Evolutionary conservation across 192 early-diverging fungal species (phyloP).

Genomic region (Rhizophlyctis rosea): DNA sequence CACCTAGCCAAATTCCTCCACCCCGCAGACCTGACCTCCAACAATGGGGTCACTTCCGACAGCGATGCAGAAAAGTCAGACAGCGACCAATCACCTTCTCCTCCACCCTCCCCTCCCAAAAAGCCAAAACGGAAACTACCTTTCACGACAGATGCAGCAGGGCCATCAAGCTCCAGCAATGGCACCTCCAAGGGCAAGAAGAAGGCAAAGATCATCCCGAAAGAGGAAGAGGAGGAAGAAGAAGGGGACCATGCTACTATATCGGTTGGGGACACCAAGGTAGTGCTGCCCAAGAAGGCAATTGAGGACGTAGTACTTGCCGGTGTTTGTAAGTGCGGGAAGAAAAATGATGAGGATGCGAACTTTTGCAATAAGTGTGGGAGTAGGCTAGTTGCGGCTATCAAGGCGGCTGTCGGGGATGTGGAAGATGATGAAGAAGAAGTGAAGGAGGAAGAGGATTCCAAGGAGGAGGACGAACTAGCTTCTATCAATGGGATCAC

Average conservation of each 20-base stretch:
- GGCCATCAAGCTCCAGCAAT: too few species aligned
- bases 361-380: conserved; percentile 15
- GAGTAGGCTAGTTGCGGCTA: too few species aligned
- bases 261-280: background rate
- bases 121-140: too few species aligned
- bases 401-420: background rate
- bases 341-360: conserved; percentile 26
- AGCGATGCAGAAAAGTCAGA: too few species aligned
- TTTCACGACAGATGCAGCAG: too few species aligned
- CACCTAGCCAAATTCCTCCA: conserved; percentile 33
- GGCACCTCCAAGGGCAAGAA: too few species aligned
- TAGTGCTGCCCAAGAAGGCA: too few species aligned
- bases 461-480: conserved; percentile 12
- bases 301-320: conserved; percentile 4
- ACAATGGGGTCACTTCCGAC: too few species aligned
- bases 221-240: background rate
- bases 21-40: conserved; percentile 6
- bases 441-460: conserved; percentile 8
- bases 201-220: background rate
- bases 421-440: conserved; percentile 7
- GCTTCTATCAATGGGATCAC: conserved; percentile 27
- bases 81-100: too few species aligned
- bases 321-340: conserved; percentile 23
- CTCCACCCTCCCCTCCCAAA: too few species aligned
- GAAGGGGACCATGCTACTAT: background rate